A percentile compares a stretch with the other conserved stretches of the same genome.
These are phyloP conservation scores for Pelargonium nanum DNA, from an alignment of 345 rosid genomes.

Conservation along the genomic window DNA sequence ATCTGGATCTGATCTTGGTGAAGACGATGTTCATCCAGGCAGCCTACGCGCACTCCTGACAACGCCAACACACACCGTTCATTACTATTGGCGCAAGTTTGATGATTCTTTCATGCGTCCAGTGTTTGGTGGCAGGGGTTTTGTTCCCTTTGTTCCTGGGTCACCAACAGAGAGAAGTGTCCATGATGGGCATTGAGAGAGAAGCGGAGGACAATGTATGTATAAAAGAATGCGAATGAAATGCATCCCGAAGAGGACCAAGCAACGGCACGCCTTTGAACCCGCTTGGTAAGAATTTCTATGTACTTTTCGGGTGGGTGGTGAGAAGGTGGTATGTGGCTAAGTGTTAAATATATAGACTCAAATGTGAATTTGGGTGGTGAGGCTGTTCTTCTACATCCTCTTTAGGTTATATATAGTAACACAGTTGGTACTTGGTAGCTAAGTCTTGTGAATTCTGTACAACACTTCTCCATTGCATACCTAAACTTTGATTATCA, in stretches of 20 bases:
- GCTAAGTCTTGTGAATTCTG: no score
- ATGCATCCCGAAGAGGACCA: no score
- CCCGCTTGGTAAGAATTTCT: neutral
- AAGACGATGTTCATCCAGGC: constrained; percentile 31
- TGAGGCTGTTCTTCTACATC: no score
- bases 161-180: constrained; percentile 2
- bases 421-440: no score
- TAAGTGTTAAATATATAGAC: no score
- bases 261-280: neutral
- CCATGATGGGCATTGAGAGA: neutral
- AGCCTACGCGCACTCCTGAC: constrained; percentile 57
- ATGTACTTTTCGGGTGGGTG: neutral
- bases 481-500: no score
- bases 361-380: no score
- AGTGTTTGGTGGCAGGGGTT: constrained; percentile 12
- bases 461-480: no score
- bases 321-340: neutral
- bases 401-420: no score
- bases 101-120: constrained; percentile 13
- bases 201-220: no score
- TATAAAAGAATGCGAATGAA: no score
- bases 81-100: constrained; percentile 9
- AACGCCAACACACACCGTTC: constrained; percentile 48
- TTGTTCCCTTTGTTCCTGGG: neutral
- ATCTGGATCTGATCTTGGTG: constrained; percentile 40